Evolutionary conservation across 495 filamentous ascomycete species (phyloP).

Genomic region (Lophium mytilinum): DNA sequence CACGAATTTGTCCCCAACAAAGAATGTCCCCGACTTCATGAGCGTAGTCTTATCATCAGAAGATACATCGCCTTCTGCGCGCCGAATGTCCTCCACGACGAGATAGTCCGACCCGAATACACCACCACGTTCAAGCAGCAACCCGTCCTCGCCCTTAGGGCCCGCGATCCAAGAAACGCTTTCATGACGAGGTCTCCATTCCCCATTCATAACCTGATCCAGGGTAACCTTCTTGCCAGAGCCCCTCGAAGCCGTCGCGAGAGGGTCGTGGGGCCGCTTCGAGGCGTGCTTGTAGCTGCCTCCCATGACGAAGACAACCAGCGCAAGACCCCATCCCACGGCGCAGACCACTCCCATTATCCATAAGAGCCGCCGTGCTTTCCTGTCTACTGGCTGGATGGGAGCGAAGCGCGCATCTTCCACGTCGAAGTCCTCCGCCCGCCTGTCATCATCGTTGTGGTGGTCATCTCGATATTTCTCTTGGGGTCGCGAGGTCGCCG

Average conservation of each 20-base stretch:
- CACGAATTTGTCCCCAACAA: slow-evolving; percentile 46
- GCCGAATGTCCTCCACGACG: slow-evolving; percentile 78
- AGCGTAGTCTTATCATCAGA: slow-evolving; percentile 49
- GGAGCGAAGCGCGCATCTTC: slow-evolving; percentile 29
- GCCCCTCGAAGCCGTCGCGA: slow-evolving; percentile 54
- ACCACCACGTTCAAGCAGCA: slow-evolving; percentile 61
- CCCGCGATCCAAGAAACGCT: slow-evolving; percentile 83
- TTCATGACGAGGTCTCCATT: slow-evolving; percentile 61
- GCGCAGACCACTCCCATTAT: slow-evolving; percentile 57
- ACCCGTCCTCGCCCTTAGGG: slow-evolving; percentile 75
- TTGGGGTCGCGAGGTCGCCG: slow-evolving; percentile 25
- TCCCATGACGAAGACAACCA: slow-evolving; percentile 62
- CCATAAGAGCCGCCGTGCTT: slow-evolving; percentile 58
- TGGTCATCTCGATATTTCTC: slow-evolving; percentile 38
- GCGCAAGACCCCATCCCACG: slow-evolving; percentile 71
- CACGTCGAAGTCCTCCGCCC: slow-evolving; percentile 38
- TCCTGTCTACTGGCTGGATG: slow-evolving; percentile 48
- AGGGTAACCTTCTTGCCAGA: slow-evolving; percentile 73
- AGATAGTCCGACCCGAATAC: slow-evolving; percentile 57
- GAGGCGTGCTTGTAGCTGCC: slow-evolving; percentile 58
- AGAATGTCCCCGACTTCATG: slow-evolving; percentile 61
- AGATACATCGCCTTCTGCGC: slow-evolving; percentile 34
- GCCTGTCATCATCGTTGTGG: slow-evolving; percentile 15
- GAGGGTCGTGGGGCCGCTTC: slow-evolving; percentile 55
- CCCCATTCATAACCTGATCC: slow-evolving; percentile 65